Evolutionary conservation across 148 eudicot species (phyloP), one percentile per base, ranked within the genome.

Genomic region (Hydrangea macrophylla): DNA sequence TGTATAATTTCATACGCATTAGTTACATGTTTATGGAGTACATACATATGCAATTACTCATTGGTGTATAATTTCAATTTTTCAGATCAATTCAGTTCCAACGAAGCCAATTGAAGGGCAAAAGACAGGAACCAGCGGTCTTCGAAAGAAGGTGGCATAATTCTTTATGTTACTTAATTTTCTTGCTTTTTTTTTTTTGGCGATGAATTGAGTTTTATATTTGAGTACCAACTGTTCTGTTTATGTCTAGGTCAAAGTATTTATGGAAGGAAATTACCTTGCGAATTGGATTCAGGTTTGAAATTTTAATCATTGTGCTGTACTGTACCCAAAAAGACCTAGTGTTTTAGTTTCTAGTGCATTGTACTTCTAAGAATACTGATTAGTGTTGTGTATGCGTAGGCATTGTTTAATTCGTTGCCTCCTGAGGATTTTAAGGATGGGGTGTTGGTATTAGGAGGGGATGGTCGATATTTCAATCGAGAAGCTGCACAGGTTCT

Each of bases 231-330:
- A 26, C 20, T 60, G 11, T 23, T 70, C 33, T 50, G 11, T 55
- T 73, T 55, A 22, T 71, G 65, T 35, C 55, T 74, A 94, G 98
- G 98, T 94, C 62, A 94, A 86, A 82, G 92, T 79, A 58, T 94
- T 94, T 78, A 86, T 82, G 97, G 80, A 90, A 84, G 92, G 88
- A 40, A 88, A 94, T 54, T 94, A 94, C 79, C 89, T 94, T 6
- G 97, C 92, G 75, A 94, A 94, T 73, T 94, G 98, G 98, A 90
- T 94, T 75, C 98, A 94, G 98, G 97, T 93, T 71, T 60, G 78
- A 35, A n/a, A 13, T 61, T 71, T 67, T 13, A 25, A 37, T 17
- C 22, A 45, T 72, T 6, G 50, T 11, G 20, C 27, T 0, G n/a
- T 28, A 23, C 11, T 63, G 28, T 48, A n/a, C 53, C 3, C 3